These are phyloP conservation scores for Yamadazyma laniorum DNA, from an alignment of 805 yeast species.

Conservation along the genomic window DNA sequence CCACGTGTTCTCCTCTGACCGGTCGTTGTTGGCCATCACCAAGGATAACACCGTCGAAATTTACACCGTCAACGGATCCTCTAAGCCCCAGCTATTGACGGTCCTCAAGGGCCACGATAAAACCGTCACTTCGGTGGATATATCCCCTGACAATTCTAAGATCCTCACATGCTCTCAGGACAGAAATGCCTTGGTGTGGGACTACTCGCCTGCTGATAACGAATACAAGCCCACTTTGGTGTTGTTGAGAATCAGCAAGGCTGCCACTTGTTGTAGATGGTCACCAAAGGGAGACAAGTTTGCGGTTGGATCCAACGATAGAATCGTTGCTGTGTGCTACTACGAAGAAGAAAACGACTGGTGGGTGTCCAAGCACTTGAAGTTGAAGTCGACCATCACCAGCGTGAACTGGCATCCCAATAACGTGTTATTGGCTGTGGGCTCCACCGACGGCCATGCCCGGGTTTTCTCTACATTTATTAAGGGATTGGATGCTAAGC, in stretches of 20 bases:
- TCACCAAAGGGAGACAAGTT: conserved; percentile 92
- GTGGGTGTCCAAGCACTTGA: conserved; percentile 99
- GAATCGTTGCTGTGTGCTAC: conserved; percentile 93
- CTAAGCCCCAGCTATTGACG: conserved; percentile 60
- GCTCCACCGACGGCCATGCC: conserved; percentile 56
- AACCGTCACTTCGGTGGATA: conserved; percentile 90
- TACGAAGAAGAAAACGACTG: conserved; percentile 95
- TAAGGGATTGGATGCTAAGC: conserved; percentile 84
- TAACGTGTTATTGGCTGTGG: conserved; percentile 80
- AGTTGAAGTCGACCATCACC: conserved; percentile 81
- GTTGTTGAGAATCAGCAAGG: conserved; percentile 85
- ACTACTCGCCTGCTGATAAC: conserved; percentile 56
- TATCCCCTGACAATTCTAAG: conserved; percentile 74
- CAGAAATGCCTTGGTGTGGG: conserved; percentile 97
- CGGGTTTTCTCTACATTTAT: conserved; percentile 58
- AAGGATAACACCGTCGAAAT: conserved; percentile 74
- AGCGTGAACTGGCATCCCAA: conserved; percentile 92
- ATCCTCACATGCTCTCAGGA: conserved; percentile 98
- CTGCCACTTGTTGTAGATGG: conserved; percentile 95
- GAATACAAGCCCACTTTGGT: conserved; percentile 84
- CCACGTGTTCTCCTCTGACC: conserved; percentile 79
- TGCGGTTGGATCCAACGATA: conserved; percentile 95
- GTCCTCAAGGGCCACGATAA: conserved; percentile 84
- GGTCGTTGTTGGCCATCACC: conserved; percentile 69
- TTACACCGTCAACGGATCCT: conserved; percentile 52